phyloP scores from a whole-genome alignment of 192 early-diverging fungal species.

The Coemansia umbellata region DNA sequence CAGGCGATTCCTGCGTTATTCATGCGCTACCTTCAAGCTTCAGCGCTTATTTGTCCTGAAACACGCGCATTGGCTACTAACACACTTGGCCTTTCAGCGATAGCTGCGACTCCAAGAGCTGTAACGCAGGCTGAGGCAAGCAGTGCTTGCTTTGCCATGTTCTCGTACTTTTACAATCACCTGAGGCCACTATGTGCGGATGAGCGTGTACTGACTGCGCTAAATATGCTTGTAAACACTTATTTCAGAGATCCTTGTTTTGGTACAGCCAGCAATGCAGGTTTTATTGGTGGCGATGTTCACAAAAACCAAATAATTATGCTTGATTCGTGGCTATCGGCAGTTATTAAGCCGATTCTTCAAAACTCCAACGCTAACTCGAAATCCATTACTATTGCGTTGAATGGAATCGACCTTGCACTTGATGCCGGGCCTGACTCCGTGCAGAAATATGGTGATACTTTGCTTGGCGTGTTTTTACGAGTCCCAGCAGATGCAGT shows the following conservation, averaged over 20 bases:
- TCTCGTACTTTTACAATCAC: constrained; percentile 14
- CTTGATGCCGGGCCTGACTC: constrained; percentile 31
- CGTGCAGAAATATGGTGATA: constrained; percentile 13
- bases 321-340: constrained; percentile 25
- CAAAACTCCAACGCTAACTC: background rate
- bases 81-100: constrained; percentile 22
- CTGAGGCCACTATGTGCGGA: constrained; percentile 5
- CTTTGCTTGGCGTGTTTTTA: constrained; percentile 15
- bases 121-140: constrained; percentile 14
- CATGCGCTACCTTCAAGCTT: constrained; percentile 27
- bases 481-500: constrained; percentile 6
- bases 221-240: constrained; percentile 15
- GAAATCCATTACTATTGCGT: constrained; percentile 5
- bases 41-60: constrained; percentile 32
- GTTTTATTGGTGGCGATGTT: constrained; percentile 9
- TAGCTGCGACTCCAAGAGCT: constrained; percentile 25
- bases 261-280: constrained; percentile 18
- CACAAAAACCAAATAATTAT: constrained; percentile 10
- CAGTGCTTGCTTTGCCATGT: constrained; percentile 30
- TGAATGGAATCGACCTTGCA: constrained; percentile 19
- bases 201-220: constrained; percentile 13
- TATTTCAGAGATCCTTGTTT: constrained; percentile 36
- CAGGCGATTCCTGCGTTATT: constrained; percentile 28
- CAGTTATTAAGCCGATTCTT: constrained; percentile 14
- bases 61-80: constrained; percentile 22